phyloP scores from a whole-genome alignment of 164 flowering plant genomes.

The Chimonanthus praecox region DNA sequence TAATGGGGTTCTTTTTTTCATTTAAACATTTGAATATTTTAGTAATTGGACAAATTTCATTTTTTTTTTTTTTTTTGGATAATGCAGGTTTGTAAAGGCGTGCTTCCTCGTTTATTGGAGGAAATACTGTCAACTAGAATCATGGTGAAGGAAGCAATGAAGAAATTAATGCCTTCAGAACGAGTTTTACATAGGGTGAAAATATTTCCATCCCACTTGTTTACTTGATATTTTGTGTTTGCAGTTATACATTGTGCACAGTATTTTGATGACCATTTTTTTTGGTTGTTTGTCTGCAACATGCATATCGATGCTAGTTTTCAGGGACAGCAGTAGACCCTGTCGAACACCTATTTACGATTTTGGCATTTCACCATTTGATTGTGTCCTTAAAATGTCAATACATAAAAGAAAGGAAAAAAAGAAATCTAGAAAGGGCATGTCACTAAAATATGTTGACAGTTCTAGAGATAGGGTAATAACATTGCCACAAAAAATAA shows the following conservation, averaged over 20 bases:
- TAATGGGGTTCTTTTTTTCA: not conserved
- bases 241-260: too few species aligned
- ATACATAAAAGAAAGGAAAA: too few species aligned
- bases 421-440: too few species aligned
- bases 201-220: not conserved
- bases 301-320: not conserved
- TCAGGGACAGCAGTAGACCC: not conserved
- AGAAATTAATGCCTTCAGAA: conserved; percentile 64
- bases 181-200: conserved; percentile 66
- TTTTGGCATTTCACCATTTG: not conserved
- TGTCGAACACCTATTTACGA: not conserved
- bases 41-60: not conserved
- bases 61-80: not conserved
- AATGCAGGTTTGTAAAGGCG: conserved; percentile 69
- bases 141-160: conserved; percentile 94
- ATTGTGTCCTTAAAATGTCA: too few species aligned
- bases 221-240: too few species aligned
- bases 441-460: too few species aligned
- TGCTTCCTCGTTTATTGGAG: conserved; percentile 88
- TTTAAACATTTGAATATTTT: not conserved
- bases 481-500: too few species aligned
- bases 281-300: not conserved
- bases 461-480: too few species aligned
- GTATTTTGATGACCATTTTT: too few species aligned
- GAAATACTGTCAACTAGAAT: conserved; percentile 91